Evolutionary conservation across 345 rosid species (phyloP).

Genomic region (Limnanthes douglasii): DNA sequence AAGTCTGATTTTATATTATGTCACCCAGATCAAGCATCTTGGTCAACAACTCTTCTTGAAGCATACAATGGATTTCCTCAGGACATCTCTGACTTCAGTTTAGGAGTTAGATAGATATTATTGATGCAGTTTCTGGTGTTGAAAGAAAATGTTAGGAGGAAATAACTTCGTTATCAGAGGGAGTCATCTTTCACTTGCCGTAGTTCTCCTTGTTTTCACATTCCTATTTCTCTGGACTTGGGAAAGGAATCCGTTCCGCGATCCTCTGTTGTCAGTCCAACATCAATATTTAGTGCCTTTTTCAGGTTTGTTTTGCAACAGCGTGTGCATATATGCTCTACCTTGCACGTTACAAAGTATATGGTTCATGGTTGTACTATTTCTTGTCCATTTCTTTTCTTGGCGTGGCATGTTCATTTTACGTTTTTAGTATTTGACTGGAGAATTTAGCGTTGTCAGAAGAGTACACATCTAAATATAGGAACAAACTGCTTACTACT

Average conservation of each 20-base stretch:
- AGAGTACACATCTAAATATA: no score
- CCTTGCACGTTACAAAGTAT: not conserved
- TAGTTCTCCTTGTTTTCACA: slow-evolving; percentile 9
- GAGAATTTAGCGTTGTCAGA: no score
- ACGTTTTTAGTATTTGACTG: no score
- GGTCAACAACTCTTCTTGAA: no score
- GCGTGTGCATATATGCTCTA: no score
- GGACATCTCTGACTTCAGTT: no score
- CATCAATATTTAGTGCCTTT: slow-evolving; percentile 15
- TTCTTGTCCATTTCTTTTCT: not conserved
- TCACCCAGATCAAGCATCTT: no score
- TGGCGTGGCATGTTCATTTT: no score
- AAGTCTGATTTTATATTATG: no score
- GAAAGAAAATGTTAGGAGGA: slow-evolving; percentile 10
- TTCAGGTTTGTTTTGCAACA: slow-evolving; percentile 9
- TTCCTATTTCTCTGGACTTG: slow-evolving; percentile 5
- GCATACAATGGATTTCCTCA: no score
- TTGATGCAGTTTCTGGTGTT: slow-evolving; percentile 8
- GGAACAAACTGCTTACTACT: no score
- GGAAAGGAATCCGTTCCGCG: slow-evolving; percentile 9
- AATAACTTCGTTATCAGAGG: slow-evolving; percentile 9
- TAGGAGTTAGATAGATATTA: no score
- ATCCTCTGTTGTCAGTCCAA: slow-evolving; percentile 7
- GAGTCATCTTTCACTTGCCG: slow-evolving; percentile 18
- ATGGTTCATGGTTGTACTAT: not conserved